Evolutionary conservation across 345 rosid species (phyloP), one percentile per base, ranked within the genome.

Genomic region (Limnanthes douglasii): DNA sequence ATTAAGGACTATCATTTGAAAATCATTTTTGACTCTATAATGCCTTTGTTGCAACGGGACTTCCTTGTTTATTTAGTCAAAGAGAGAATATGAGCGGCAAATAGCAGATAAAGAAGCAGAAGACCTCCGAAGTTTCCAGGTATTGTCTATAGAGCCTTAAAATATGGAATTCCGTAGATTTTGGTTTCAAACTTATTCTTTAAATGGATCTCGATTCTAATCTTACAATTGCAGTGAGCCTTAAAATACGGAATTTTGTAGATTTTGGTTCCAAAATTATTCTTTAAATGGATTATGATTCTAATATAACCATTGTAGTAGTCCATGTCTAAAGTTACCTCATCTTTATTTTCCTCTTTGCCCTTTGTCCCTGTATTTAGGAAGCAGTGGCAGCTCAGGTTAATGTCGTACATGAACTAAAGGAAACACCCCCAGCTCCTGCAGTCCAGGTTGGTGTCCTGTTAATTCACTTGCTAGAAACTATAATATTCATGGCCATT

Each of bases 331-430:
- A 7, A 6, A 26, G 6, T 6, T 28, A 28, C 32, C 12, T 28
- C 13, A 10, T 28, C 32, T 4, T 25, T 11, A 28, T 28, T 3
- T 3, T 28, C 12, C 3, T 10, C 13, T 9, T 5, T 28, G 13
- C 12, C 3, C 3, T 28, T 26, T 6, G n/a, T 26, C 4, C n/a
- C 12, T 3, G 11, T 31, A 48, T 56, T 46, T 70, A 90, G 98
- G 94, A 78, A 11, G 98, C 94, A 5, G 69, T 90, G 21, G 92
- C 77, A 47, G 95, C 94, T 31, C 72, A 62, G 34, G 57, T 86
- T 20, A 49, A 59, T 15, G 37, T 51, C 23, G 59, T 70, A 17
- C 72, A 57, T 11, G 94, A 79, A 51, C 60, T 72, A 52, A 53
- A 70, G 47, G 98, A 90, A 45, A 43, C 38, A 23, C 61, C 61